phyloP scores from a whole-genome alignment of 2,329 filamentous ascomycete species.

The Cladosporium oxysporum region DNA sequence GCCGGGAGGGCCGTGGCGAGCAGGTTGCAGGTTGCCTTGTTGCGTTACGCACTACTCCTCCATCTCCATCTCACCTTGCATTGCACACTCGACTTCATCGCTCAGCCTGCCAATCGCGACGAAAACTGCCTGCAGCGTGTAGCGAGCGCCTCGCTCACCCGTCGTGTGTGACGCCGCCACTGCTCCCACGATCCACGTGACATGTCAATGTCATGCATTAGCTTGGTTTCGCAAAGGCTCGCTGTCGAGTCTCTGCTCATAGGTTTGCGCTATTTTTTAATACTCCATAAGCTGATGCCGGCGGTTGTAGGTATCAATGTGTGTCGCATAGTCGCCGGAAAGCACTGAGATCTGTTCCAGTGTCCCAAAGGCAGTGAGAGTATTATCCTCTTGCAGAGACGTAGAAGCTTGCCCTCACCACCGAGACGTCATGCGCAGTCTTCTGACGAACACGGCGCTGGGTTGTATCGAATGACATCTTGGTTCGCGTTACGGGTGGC shows the following conservation, averaged over 20 bases:
- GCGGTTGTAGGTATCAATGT: background rate
- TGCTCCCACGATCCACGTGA: slow-evolving; percentile 10
- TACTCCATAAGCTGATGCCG: background rate
- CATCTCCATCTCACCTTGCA: slow-evolving; percentile 9
- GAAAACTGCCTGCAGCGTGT: background rate
- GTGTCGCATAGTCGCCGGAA: background rate
- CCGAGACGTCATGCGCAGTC: background rate
- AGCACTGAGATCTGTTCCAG: background rate
- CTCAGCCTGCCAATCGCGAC: background rate
- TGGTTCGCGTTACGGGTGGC: slow-evolving; percentile 14
- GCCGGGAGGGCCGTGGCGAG: background rate
- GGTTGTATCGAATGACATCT: slow-evolving; percentile 6
- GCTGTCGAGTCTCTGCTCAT: background rate
- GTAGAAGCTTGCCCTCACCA: background rate
- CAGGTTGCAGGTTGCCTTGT: background rate
- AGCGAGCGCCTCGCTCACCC: background rate
- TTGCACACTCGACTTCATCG: background rate
- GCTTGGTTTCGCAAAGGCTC: slow-evolving; percentile 2
- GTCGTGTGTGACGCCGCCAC: slow-evolving; percentile 2
- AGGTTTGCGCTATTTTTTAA: background rate
- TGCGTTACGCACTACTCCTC: slow-evolving; percentile 1
- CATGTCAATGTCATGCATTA: slow-evolving; percentile 19
- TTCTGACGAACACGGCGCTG: background rate
- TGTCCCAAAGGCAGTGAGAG: background rate
- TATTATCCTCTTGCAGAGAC: background rate